phyloP scores from a whole-genome alignment of 2,329 filamentous ascomycete species.

The Cladorrhinum sp. region DNA sequence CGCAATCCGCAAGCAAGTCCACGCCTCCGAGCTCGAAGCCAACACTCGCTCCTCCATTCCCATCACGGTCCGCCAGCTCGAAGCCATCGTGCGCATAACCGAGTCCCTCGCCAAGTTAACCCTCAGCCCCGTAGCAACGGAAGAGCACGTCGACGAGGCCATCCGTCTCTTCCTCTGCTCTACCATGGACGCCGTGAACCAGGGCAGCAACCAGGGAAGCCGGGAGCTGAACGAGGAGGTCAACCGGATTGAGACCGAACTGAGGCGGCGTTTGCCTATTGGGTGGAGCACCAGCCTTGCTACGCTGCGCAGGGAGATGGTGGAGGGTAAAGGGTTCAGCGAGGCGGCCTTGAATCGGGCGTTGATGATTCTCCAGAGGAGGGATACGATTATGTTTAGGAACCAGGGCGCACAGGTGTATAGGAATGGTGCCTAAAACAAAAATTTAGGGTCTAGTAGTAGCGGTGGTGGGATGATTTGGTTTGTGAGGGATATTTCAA shows the following conservation, averaged over 20 bases:
- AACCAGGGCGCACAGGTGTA: slow-evolving; percentile 74
- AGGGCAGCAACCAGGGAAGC: slow-evolving; percentile 78
- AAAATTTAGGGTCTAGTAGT: no score
- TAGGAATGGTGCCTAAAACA: slow-evolving; percentile 62
- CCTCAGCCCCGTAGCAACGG: slow-evolving; percentile 80
- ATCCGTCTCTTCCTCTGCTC: slow-evolving; percentile 94
- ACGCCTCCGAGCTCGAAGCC: slow-evolving; percentile 83
- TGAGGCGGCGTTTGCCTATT: slow-evolving; percentile 82
- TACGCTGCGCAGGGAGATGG: slow-evolving; percentile 84
- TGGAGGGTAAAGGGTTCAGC: slow-evolving; percentile 84
- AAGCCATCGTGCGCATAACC: slow-evolving; percentile 95
- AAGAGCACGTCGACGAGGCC: slow-evolving; percentile 92
- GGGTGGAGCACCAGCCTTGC: slow-evolving; percentile 92
- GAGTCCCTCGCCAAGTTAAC: slow-evolving; percentile 92
- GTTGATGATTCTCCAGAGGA: slow-evolving; percentile 78
- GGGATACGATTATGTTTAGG: slow-evolving; percentile 81
- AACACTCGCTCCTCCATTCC: slow-evolving; percentile 91
- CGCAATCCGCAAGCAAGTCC: slow-evolving; percentile 89
- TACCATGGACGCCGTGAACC: slow-evolving; percentile 96
- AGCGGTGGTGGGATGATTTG: neutral
- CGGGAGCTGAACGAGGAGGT: slow-evolving; percentile 91
- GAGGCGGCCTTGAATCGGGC: slow-evolving; percentile 84
- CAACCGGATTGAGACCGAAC: slow-evolving; percentile 79
- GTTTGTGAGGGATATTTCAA: neutral
- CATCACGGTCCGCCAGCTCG: slow-evolving; percentile 94